Evolutionary conservation across 78 protist genomes (phyloP), one percentile per base, ranked within the genome.

Genomic region (Dictyostelium capitatum): DNA sequence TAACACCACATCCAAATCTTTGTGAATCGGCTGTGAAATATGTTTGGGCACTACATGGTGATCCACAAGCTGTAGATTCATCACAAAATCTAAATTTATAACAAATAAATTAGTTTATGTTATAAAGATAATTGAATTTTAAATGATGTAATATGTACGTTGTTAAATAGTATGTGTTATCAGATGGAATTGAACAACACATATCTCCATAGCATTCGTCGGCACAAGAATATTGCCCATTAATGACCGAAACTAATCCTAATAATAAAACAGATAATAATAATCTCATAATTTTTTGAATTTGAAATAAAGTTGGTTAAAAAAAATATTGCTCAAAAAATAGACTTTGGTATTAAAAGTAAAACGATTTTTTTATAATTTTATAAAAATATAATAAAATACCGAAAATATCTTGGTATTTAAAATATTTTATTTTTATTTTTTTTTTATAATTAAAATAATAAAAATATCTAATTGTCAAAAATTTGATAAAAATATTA

Each of bases 1-100:
- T 64, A 4, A 30, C 79, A 50, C 89, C 89, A 46, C 89, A 82
- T 67, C 89, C 89, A 67, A 82, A 82, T 9, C 89, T 20, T 82
- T 82, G 89, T n/a, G 65, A 47, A 67, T 82, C 89, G 23, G 89
- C 89, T 30, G 77, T 59, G 32, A 65, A 65, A 15, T 65, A 65
- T 25, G 73, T 65, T 46, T 69, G 37, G 14, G 89, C 67, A 1
- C 41, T 25, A 25, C 89, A 82, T 9, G 73, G 43, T 6, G 79
- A 48, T 8, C 89, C 89, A n/a, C 89, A 82, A 0, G 89, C 89
- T 11, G 89, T 82, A 2, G 50, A 28, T 51, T 82, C 78, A 30
- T 82, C 79, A 67, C 78, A 82, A 47, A 82, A 82, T 37, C 43
- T 37, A 37, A 3, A 37, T 37, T 14, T 14, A 51, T 51, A 51